Percentiles rank a stretch among this genome's conserved stretches.
phyloP scores from a whole-genome alignment of 805 yeast species.

The Wickerhamiella australiensis region DNA sequence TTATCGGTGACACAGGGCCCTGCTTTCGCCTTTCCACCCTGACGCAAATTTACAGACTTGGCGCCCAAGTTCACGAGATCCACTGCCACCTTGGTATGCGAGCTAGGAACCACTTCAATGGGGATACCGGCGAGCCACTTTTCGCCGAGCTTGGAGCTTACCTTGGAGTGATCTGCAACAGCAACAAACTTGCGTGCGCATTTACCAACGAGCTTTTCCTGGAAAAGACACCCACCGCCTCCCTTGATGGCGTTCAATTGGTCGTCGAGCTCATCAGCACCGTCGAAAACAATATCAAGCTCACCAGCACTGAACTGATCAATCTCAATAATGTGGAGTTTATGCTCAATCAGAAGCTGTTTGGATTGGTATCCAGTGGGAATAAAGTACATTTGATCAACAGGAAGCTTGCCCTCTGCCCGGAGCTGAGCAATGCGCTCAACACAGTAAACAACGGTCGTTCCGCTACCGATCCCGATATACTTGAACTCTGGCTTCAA shows the following conservation, averaged over 20 bases:
- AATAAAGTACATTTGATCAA: slow-evolving; percentile 56
- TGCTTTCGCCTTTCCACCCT: slow-evolving; percentile 85
- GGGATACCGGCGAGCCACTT: slow-evolving; percentile 89
- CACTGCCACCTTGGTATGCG: slow-evolving; percentile 61
- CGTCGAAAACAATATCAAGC: slow-evolving; percentile 91
- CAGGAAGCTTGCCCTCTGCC: slow-evolving; percentile 28
- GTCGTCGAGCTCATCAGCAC: slow-evolving; percentile 92
- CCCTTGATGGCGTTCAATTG: slow-evolving; percentile 83
- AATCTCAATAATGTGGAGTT: slow-evolving; percentile 62
- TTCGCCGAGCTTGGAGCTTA: slow-evolving; percentile 58
- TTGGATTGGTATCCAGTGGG: slow-evolving; percentile 97
- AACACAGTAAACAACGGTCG: slow-evolving; percentile 94
- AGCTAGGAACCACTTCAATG: slow-evolving; percentile 83
- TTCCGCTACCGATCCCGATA: slow-evolving; percentile 92
- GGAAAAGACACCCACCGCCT: slow-evolving; percentile 96
- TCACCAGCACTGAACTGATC: slow-evolving; percentile 58
- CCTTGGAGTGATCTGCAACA: slow-evolving; percentile 88
- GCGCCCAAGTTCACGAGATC: slow-evolving; percentile 60
- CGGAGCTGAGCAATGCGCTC: slow-evolving; percentile 72
- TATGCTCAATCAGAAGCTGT: slow-evolving; percentile 70
- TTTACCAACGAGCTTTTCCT: slow-evolving; percentile 85
- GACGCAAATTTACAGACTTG: slow-evolving; percentile 50
- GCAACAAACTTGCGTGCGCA: slow-evolving; percentile 65
- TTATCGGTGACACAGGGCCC: slow-evolving; percentile 96
- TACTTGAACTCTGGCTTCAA: slow-evolving; percentile 56